phyloP scores from a whole-genome alignment of 2,329 filamentous ascomycete genomes.

The Exophiala lecanii-corni region DNA sequence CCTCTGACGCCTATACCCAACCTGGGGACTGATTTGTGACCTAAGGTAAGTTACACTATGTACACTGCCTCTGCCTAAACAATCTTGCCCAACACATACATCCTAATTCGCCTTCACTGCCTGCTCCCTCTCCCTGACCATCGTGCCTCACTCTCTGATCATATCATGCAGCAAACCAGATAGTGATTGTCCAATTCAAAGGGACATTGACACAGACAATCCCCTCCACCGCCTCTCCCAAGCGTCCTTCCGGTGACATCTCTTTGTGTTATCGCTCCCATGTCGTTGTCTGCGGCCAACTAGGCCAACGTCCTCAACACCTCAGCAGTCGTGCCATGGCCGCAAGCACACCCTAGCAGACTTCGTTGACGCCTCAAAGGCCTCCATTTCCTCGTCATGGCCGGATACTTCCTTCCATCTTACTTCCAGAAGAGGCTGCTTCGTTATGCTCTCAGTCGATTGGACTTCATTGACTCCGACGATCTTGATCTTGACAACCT shows the following conservation, averaged over 20 bases:
- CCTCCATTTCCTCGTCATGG: conserved; percentile 49
- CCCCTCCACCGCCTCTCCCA: not conserved
- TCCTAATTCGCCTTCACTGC: no score
- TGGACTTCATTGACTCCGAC: conserved; percentile 84
- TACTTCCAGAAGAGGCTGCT: conserved; percentile 83
- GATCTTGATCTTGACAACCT: conserved; percentile 80
- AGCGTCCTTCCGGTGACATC: not conserved
- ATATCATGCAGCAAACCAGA: not conserved
- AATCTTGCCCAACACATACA: not conserved
- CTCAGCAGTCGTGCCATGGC: conserved; percentile 7
- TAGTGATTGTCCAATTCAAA: not conserved
- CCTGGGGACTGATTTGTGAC: no score
- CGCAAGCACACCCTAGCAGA: conserved; percentile 5
- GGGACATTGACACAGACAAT: no score
- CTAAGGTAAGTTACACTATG: no score
- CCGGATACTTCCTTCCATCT: conserved; percentile 64
- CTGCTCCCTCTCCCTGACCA: not conserved
- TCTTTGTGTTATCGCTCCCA: not conserved
- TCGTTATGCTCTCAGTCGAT: conserved; percentile 74
- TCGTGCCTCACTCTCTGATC: no score
- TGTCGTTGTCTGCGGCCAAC: not conserved
- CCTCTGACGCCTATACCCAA: no score
- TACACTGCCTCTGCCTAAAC: not conserved
- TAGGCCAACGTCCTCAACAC: not conserved
- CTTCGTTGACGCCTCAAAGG: conserved; percentile 6